phyloP scores from a whole-genome alignment of 768 basidiomycete genomes.

The Arthromyces matolae region DNA sequence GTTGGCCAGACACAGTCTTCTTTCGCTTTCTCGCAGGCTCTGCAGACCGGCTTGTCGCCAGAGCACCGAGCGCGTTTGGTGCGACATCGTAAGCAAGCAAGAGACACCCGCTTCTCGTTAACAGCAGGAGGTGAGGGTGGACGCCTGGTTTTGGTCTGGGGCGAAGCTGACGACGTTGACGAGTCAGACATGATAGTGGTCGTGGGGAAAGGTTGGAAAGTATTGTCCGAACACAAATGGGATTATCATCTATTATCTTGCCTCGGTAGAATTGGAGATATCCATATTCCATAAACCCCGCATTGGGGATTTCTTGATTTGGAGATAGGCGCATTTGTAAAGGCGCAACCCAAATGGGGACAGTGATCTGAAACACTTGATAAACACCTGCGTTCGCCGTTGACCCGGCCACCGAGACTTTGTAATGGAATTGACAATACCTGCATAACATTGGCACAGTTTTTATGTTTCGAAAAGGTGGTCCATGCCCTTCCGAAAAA shows the following conservation, averaged over 20 bases:
- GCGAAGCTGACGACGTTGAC: constrained; percentile 6
- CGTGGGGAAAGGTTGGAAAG: background rate
- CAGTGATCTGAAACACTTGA: too few relatives aligned
- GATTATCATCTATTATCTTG: constrained; percentile 6
- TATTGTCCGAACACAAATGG: constrained; percentile 7
- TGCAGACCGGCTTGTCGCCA: constrained; percentile 15
- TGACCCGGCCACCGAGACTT: too few relatives aligned
- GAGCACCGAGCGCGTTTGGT: constrained; percentile 16
- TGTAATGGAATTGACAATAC: too few relatives aligned
- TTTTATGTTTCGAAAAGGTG: too few relatives aligned
- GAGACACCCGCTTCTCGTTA: constrained; percentile 16
- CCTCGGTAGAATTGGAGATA: background rate
- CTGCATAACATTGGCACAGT: too few relatives aligned
- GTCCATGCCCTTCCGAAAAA: too few relatives aligned
- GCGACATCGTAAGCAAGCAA: constrained; percentile 16
- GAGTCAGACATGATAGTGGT: constrained; percentile 10
- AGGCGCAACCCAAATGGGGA: background rate
- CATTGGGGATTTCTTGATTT: background rate
- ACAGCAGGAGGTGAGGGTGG: background rate
- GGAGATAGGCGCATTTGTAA: constrained; percentile 1
- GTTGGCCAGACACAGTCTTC: constrained; percentile 15
- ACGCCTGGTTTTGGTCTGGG: constrained; percentile 1
- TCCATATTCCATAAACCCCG: background rate
- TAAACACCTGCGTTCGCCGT: constrained; percentile 1
- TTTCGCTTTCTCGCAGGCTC: constrained; percentile 12